Conservation (phyloP, 108 stramenopile genomes). For the Licmophora abbreviata region DNA sequence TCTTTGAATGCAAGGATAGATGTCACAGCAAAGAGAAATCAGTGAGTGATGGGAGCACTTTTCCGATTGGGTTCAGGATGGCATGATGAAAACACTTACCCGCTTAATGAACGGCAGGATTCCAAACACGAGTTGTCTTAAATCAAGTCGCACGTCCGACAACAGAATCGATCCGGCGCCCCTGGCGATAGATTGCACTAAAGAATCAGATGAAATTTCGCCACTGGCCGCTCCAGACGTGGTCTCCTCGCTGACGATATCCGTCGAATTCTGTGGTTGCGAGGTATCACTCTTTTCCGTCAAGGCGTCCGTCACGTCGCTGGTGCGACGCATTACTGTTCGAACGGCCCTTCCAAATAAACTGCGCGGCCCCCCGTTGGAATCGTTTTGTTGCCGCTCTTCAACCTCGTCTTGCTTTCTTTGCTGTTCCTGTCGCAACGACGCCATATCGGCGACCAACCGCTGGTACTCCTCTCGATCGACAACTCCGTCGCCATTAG, state of each 20-base stretch:
- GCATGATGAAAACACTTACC: constrained; percentile 10
- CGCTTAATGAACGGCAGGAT: constrained; percentile 54
- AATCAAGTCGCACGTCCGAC: constrained; percentile 68
- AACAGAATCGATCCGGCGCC: constrained; percentile 67
- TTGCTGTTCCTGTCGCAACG: constrained; percentile 26
- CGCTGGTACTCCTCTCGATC: constrained; percentile 75
- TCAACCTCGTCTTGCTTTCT: constrained; percentile 8
- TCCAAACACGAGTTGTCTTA: constrained; percentile 68
- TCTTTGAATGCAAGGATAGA: constrained; percentile 13
- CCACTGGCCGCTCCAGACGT: too few species aligned
- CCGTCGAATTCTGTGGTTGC: neutral
- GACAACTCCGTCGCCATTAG: constrained; percentile 76
- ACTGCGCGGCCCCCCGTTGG: constrained; percentile 3
- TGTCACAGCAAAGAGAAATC: neutral
- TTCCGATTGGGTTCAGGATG: neutral
- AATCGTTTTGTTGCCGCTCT: neutral
- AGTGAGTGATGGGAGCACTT: neutral
- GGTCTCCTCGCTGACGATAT: too few species aligned
- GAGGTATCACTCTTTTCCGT: constrained; percentile 12
- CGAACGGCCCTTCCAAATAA: constrained; percentile 14
- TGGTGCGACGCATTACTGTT: neutral
- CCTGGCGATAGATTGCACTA: neutral
- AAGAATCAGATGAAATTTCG: too few species aligned
- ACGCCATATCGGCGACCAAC: constrained; percentile 84
- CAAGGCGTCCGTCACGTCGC: neutral